phyloP scores from a whole-genome alignment of 371 early-diverging fungal genomes.

The Ecytonucleospora hepatopenaei region DNA sequence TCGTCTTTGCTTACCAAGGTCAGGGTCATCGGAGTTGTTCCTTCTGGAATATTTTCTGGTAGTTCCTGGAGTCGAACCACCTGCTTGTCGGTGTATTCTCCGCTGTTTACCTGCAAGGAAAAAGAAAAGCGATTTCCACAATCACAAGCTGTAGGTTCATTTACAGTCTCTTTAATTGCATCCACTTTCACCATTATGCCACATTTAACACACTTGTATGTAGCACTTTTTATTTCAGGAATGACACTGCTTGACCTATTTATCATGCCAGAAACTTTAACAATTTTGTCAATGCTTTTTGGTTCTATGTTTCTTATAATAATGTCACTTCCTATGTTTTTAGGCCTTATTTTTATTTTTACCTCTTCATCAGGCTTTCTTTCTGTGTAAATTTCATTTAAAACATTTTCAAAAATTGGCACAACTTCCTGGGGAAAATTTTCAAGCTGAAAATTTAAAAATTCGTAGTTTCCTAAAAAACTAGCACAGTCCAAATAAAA shows the following conservation, averaged over 20 bases:
- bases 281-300: slow-evolving; percentile 82
- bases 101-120: slow-evolving; percentile 73
- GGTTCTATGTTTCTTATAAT: slow-evolving; percentile 89
- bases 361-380: slow-evolving; percentile 62
- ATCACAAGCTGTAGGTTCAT: slow-evolving; percentile 78
- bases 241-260: slow-evolving; percentile 77
- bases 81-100: slow-evolving; percentile 84
- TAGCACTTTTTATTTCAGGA: slow-evolving; percentile 64
- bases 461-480: slow-evolving; percentile 1
- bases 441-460: slow-evolving; percentile 69
- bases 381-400: slow-evolving; percentile 67
- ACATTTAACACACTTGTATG: slow-evolving; percentile 54
- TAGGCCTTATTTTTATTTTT: slow-evolving; percentile 68
- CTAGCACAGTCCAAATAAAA: slow-evolving; percentile 17
- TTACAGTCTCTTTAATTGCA: slow-evolving; percentile 74
- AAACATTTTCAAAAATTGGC: slow-evolving; percentile 73
- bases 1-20: slow-evolving; percentile 78
- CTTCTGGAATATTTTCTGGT: slow-evolving; percentile 89
- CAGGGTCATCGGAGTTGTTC: slow-evolving; percentile 92
- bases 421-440: slow-evolving; percentile 93
- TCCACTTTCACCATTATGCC: slow-evolving; percentile 67
- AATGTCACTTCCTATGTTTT: slow-evolving; percentile 65
- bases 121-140: slow-evolving; percentile 54
- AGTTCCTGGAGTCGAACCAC: slow-evolving; percentile 88
- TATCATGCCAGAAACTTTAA: slow-evolving; percentile 82